Conservation (phyloP, 2,329 filamentous ascomycete species). For the Penicillium glabrum region DNA sequence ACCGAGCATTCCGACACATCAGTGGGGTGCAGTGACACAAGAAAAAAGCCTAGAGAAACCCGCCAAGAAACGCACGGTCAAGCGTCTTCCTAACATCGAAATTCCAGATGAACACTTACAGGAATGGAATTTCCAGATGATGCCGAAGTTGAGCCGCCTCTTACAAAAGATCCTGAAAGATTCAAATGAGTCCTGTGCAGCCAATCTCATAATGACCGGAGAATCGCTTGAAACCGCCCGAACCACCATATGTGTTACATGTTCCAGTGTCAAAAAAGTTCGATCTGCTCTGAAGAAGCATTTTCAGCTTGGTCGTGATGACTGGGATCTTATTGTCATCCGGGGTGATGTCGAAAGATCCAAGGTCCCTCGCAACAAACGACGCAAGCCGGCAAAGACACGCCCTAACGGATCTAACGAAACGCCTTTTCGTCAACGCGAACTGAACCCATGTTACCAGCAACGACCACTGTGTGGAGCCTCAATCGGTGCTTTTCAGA, state of each 20-base stretch:
- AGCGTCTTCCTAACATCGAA: conserved; percentile 49
- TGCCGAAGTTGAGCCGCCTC: conserved; percentile 59
- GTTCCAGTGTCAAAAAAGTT: conserved; percentile 58
- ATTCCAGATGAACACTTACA: conserved; percentile 57
- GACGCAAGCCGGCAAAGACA: conserved; percentile 37
- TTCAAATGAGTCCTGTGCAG: conserved; percentile 61
- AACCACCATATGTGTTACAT: conserved; percentile 64
- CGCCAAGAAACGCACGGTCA: conserved; percentile 41
- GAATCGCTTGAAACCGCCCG: conserved; percentile 56
- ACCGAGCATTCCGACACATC: conserved; percentile 10
- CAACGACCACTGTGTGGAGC: conserved; percentile 78
- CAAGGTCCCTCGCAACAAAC: conserved; percentile 48
- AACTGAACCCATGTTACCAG: conserved; percentile 73
- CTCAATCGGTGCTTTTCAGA: conserved; percentile 87
- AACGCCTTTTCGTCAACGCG: conserved; percentile 28
- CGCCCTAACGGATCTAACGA: conserved; percentile 26
- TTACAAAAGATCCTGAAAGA: conserved; percentile 60
- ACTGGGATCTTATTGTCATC: conserved; percentile 62
- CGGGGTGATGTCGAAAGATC: conserved; percentile 58
- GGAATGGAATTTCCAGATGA: conserved; percentile 59
- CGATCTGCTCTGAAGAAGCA: conserved; percentile 58
- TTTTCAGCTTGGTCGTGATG: conserved; percentile 56
- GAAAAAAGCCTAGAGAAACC: conserved; percentile 31
- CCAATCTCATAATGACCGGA: conserved; percentile 61
- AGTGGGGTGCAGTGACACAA: conserved; percentile 21